Base-by-base conservation (phyloP, 331 rosid species). In the Acacia pycnantha region DNA sequence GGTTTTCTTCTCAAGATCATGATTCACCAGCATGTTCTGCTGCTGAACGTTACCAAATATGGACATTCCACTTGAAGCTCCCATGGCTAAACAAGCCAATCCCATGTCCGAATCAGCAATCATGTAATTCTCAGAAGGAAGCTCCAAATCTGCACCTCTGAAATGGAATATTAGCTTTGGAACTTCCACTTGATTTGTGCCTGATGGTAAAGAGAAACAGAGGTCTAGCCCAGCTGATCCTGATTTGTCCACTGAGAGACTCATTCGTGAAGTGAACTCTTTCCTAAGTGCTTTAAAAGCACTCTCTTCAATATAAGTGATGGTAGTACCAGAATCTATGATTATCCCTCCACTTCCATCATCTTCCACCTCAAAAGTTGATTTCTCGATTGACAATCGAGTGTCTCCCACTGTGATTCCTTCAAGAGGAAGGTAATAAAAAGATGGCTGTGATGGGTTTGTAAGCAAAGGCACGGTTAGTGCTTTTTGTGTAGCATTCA, bases 271-370 rank as follows among this genome's bases (percentile, higher is more conserved):
- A 13, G 69, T 66, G 66, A 95, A 93, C 85, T 92, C 99, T 15
- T 85, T 76, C 50, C 73, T 81, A 4, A 95, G 83, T 73, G 53
- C 59, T 27, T 33, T 76, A 44, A 86, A 95, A 54, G 87, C 98
- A 12, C 8, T 81, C 2, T 83, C 72, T 53, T 86, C 91, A 0
- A 95, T 26, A 37, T 93, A 93, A 0, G 96, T 87, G 8, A 95
- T 87, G 3, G 99, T 95, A 21, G 99, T 95, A 65, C 99, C 99
- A 0, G 97, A 95, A 65, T 95, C 99, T 33, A 95, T 93, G 83
- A 93, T 93, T 22, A 92, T n/a, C 6, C 99, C 99, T 0, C 98
- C 99, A 58, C 70, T 89, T 12, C 98, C 99, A 74, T 92, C 96
- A 27, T 88, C 89, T 22, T 71, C 73, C 18, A 93, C 43, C 1